Conservation (phyloP, 2,329 filamentous ascomycete species). For the Eutypella sp. region DNA sequence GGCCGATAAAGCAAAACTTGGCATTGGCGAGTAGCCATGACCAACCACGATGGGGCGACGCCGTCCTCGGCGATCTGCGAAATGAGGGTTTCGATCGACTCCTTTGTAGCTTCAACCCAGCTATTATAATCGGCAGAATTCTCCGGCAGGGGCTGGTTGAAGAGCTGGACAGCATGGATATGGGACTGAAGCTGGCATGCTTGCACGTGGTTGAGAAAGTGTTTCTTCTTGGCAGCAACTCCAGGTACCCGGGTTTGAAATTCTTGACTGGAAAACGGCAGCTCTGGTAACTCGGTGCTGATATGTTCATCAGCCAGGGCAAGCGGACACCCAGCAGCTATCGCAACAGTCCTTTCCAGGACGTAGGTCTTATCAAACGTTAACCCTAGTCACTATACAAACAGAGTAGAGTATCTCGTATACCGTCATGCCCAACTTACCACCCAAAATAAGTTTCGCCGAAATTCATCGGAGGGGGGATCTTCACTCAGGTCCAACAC, state of each 20-base stretch:
- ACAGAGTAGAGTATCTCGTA: not conserved
- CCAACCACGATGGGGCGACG: not conserved
- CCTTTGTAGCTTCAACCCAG: conserved; percentile 1
- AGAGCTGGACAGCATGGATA: conserved; percentile 1
- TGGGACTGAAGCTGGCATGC: not conserved
- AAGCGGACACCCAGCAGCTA: not conserved
- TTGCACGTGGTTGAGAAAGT: not conserved
- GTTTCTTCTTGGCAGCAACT: not conserved
- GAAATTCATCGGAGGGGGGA: not conserved
- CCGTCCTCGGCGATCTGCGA: not conserved
- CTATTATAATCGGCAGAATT: not conserved
- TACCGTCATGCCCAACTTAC: not conserved
- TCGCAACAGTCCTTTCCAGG: conserved; percentile 1
- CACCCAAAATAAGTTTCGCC: conserved; percentile 1
- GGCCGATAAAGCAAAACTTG: conserved; percentile 1
- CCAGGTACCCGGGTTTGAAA: not conserved
- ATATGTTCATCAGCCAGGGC: conserved; percentile 1
- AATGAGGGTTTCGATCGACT: not conserved
- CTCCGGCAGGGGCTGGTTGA: not conserved
- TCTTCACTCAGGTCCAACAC: not conserved
- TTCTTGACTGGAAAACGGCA: not conserved
- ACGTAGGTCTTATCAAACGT: not conserved
- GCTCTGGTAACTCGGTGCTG: not conserved
- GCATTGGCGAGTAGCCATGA: not conserved
- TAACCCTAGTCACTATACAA: too few species aligned